Conservation (phyloP, 2,329 filamentous ascomycete species). For the Beauveria medogensis region DNA sequence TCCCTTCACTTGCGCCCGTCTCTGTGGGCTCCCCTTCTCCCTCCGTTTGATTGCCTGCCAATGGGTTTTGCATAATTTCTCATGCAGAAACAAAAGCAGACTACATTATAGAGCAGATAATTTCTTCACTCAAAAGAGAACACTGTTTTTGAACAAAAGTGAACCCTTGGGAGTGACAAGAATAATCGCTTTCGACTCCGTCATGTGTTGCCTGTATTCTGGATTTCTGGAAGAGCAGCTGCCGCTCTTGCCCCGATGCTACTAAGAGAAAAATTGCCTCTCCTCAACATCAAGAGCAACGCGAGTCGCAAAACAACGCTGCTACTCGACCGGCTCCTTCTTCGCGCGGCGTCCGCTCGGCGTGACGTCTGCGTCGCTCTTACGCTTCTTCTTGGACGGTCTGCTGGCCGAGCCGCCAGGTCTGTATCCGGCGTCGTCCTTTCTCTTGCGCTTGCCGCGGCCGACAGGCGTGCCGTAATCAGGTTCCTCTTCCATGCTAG, state of each 20-base stretch:
- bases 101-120: not conserved
- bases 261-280: too few species aligned
- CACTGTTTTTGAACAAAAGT: not conserved
- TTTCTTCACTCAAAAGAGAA: too few species aligned
- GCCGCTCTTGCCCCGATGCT: too few species aligned
- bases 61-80: not conserved
- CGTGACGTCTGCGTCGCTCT: slow-evolving; percentile 40
- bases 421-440: slow-evolving; percentile 52
- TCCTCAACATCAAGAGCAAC: not conserved
- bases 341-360: slow-evolving; percentile 27
- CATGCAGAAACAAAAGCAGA: not conserved
- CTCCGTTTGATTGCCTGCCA: not conserved
- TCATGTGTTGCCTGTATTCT: not conserved
- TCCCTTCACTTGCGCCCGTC: not conserved
- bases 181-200: not conserved
- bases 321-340: slow-evolving; percentile 20
- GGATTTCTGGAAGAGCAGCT: too few species aligned
- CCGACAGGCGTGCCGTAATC: slow-evolving; percentile 25
- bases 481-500: slow-evolving; percentile 33
- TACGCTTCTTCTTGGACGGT: slow-evolving; percentile 50
- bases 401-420: slow-evolving; percentile 48
- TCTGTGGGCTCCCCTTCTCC: too few species aligned
- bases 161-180: not conserved
- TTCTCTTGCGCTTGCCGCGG: slow-evolving; percentile 44
- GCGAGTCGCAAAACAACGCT: not conserved